phyloP scores from a whole-genome alignment of 2,329 filamentous ascomycete genomes.

The Trichoderma semiorbis region DNA sequence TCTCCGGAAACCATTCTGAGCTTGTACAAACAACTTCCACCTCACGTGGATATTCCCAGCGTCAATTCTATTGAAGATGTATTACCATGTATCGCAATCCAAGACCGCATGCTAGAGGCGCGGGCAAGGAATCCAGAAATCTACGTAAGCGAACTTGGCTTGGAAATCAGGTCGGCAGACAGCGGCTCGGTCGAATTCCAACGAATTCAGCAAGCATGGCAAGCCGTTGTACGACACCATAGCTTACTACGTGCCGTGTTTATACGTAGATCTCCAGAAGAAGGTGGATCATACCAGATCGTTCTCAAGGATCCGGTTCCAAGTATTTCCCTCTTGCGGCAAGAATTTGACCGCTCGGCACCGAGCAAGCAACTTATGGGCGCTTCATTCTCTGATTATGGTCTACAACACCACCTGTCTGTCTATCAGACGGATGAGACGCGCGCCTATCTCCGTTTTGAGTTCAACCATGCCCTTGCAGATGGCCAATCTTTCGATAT shows the following conservation, averaged over 20 bases:
- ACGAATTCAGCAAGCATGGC: not conserved
- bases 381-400: not conserved
- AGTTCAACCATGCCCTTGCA: not conserved
- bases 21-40: not conserved
- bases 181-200: not conserved
- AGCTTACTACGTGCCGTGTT: not conserved
- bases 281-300: not conserved
- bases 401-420: not conserved
- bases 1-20: not conserved
- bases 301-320: not conserved
- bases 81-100: not conserved
- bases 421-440: not conserved
- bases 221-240: not conserved
- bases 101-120: not conserved
- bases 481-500: not conserved
- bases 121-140: not conserved
- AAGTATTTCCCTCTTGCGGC: not conserved
- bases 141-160: not conserved
- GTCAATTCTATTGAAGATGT: not conserved
- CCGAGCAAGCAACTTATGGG: not conserved
- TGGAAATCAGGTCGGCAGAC: not conserved
- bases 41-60: not conserved
- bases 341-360: not conserved
- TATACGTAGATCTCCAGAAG: not conserved
- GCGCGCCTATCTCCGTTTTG: not conserved